These are phyloP conservation scores for Aureobasidium sp. DNA, from an alignment of 2,329 filamentous ascomycete genomes.

Conservation along the genomic window DNA sequence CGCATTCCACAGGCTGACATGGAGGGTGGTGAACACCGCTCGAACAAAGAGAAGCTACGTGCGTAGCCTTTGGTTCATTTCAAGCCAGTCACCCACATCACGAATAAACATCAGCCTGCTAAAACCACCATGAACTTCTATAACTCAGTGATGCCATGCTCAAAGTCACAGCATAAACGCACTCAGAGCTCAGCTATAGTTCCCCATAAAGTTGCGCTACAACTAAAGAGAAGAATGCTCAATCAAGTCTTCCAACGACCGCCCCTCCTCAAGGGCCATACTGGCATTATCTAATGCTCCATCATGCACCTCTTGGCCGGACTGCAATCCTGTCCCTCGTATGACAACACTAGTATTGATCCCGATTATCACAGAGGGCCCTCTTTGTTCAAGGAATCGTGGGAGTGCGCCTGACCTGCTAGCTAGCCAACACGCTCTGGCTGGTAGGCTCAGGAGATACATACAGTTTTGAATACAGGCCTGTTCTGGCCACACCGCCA, in stretches of 20 bases:
- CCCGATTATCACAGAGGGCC: no score
- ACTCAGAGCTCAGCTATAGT: neutral
- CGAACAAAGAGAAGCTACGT: slow-evolving; percentile 1
- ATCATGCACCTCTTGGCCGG: neutral
- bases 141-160: neutral
- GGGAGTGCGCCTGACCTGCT: neutral
- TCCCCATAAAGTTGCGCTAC: neutral
- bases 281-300: neutral
- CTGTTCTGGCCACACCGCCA: neutral
- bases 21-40: neutral
- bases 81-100: neutral
- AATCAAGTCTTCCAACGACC: neutral
- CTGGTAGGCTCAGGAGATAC: neutral
- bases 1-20: neutral
- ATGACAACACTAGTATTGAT: neutral
- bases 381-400: neutral
- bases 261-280: neutral
- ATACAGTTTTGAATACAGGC: neutral
- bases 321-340: neutral
- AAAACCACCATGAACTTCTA: neutral
- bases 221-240: neutral
- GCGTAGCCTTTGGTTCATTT: neutral
- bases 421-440: neutral
- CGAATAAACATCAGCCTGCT: neutral
- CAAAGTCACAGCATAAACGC: neutral